Base-by-base conservation (phyloP, 805 yeast species). In the Saccharomycopsis oosterbeekiorum region DNA sequence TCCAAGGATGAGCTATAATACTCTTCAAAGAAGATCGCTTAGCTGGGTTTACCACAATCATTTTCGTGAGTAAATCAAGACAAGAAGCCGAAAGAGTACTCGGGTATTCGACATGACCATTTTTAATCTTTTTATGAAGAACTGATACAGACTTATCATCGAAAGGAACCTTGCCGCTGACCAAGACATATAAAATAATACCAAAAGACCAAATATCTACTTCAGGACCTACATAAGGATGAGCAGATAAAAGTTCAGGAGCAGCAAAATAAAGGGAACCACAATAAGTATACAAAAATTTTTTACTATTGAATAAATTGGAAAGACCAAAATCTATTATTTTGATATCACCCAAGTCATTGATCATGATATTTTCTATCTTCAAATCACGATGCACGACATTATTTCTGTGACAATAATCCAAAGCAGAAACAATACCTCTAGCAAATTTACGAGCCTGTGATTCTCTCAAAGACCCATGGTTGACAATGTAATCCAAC, bases 121-220 rank as follows among this genome's bases (percentile, higher is more conserved):
- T 82, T 71, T 93, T 94, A 71, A 94, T 94, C 72, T 92, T 92
- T 65, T 90, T 96, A 72, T 94, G 99, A 67, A 94, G 78, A 1
- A 88, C 92, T 55, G 92, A 85, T 65, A 96, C 96, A 66, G 89
- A 85, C 68, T 90, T 96, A 70, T 94, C 98, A 72, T 94, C 99
- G 72, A 94, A 94, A 9, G 99, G 99, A 14, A 94, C 98, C 71
- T 90, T 92, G 60, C 99, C 99, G 72, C 97, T 92, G 1, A 94
- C 97, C 64, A 94, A 78, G 8, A 94, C 99, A 70, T 90, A 94
- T 58, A 94, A 75, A 0, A 94, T 98, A 39, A 94, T 96, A 65
- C 99, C 99, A 77, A 92, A 93, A 1, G 97, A 89, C 99, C 99
- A 94, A 19, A 94, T 86, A 72, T 94, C 99, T 56, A 94, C 97